phyloP scores from a whole-genome alignment of 1,284 basidiomycete genomes.

The Irpex sp. region DNA sequence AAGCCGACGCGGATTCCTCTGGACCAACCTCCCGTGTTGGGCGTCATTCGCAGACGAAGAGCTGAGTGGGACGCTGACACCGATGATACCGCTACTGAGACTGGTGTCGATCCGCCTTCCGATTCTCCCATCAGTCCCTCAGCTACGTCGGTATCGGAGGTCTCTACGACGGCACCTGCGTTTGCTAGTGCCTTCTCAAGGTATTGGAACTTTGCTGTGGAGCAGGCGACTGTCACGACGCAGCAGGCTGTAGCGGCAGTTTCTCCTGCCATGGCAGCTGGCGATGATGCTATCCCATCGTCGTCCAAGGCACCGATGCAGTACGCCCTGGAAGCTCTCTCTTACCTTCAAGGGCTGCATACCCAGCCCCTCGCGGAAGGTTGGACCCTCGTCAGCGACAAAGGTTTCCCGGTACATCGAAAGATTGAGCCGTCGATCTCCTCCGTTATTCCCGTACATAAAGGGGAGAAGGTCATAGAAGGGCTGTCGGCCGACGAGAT shows the following conservation, averaged over 20 bases:
- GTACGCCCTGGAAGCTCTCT: conserved; percentile 75
- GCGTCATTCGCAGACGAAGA: conserved; percentile 63
- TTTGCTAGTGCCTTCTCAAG: conserved; percentile 68
- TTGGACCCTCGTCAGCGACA: conserved; percentile 83
- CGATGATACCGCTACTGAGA: conserved; percentile 27
- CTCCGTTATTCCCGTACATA: conserved; percentile 79
- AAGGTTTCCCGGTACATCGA: conserved; percentile 77
- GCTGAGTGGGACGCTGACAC: conserved; percentile 56
- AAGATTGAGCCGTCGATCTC: conserved; percentile 79
- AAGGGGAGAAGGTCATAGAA: conserved; percentile 90
- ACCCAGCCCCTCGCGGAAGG: conserved; percentile 59
- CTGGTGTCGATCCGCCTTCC: conserved; percentile 14
- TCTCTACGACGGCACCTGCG: conserved; percentile 51
- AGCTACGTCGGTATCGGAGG: conserved; percentile 17
- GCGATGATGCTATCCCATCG: conserved; percentile 41
- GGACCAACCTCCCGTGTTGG: conserved; percentile 84
- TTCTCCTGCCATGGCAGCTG: conserved; percentile 46
- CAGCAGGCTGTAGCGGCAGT: conserved; percentile 73
- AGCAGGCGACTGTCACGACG: conserved; percentile 67
- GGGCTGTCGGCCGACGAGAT: conserved; percentile 94
- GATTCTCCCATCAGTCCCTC: conserved; percentile 18
- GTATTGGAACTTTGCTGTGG: conserved; percentile 74
- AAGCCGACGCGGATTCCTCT: conserved; percentile 87
- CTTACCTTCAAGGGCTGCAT: conserved; percentile 77
- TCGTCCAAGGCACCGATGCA: conserved; percentile 67